Base-by-base conservation (phyloP, 2,329 filamentous ascomycete genomes). In the Aspergillus quadricinctus region DNA sequence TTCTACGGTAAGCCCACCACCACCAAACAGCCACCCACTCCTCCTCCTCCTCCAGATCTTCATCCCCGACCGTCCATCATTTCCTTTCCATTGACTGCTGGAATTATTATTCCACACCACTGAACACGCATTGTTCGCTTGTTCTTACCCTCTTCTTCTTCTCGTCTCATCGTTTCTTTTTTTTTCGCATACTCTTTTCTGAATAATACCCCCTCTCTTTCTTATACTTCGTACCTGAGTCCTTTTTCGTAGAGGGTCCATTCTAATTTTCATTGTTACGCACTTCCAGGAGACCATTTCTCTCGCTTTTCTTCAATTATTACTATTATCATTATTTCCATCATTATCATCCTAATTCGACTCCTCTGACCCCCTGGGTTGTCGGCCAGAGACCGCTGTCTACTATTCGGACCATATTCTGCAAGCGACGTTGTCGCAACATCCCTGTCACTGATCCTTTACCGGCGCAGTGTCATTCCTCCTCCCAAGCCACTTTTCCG, bases 401-500 rank as follows among this genome's bases (percentile, higher is more conserved):
- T 19, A 8, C 17, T 43, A 17, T 52, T 43, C n/a, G 28, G 55
- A 55, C 54, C 59, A 49, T 57, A 48, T 61, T 59, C 56, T 63
- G 63, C 64, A 64, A 58, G 54, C 29, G 57, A 48, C 54, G 54
- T 56, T 59, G 57, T 61, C 65, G 64, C 64, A 66, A 60, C 64
- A 70, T 69, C 69, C 69, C 67, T 70, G 69, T 65, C 63, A 66
- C 63, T 65, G 63, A 67, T 67, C 61, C 60, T 65, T 64, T 62
- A 57, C 60, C 56, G 61, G 61, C 59, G 58, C 58, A 56, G 53
- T 57, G 52, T 52, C 56, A 55, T 46, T 55, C 56, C 45, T 31
- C 63, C 60, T 64, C 59, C 57, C 64, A 68, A 66, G 61, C 67
- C 64, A 67, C 61, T 66, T 53, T 52, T 60, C 66, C 63, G 61